Conservation (phyloP, 192 early-diverging fungal species). For the Coemansia sp. region DNA sequence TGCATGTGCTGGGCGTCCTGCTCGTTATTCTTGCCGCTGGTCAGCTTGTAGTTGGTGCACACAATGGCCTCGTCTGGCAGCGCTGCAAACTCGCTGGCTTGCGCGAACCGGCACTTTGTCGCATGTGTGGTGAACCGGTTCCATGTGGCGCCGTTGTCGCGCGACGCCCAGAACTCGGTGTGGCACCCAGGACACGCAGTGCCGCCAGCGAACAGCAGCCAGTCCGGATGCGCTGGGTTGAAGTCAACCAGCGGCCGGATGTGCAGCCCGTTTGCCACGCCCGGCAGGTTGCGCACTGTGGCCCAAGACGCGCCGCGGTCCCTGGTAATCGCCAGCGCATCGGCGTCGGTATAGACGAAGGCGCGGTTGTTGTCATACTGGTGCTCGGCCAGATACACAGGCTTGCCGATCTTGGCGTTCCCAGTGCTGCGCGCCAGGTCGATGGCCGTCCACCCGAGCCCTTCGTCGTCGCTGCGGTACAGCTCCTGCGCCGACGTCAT, state of each 20-base stretch:
- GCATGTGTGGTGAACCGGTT: conserved; percentile 76
- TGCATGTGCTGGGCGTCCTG: conserved; percentile 39
- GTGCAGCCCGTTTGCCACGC: conserved; percentile 66
- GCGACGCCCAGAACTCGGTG: conserved; percentile 72
- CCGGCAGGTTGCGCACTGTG: conserved; percentile 55
- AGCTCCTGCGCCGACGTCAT: conserved; percentile 63
- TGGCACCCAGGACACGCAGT: conserved; percentile 60
- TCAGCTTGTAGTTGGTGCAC: conserved; percentile 70
- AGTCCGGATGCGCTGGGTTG: conserved; percentile 84
- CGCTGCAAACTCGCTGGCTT: conserved; percentile 59
- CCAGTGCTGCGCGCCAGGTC: conserved; percentile 43
- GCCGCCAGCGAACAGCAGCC: conserved; percentile 82
- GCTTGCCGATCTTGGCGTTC: conserved; percentile 30
- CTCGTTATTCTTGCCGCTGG: conserved; percentile 56
- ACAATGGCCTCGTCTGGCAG: conserved; percentile 72
- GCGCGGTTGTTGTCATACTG: conserved; percentile 68
- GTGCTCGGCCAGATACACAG: conserved; percentile 68
- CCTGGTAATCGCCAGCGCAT: conserved; percentile 54
- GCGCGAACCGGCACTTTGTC: conserved; percentile 84
- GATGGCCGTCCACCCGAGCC: conserved; percentile 65
- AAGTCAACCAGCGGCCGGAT: conserved; percentile 79
- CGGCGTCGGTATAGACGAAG: conserved; percentile 63
- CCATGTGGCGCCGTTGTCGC: conserved; percentile 76
- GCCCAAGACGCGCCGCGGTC: conserved; percentile 64
- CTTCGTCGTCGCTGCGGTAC: conserved; percentile 75